These are phyloP conservation scores for Pseudonitzschia pungens DNA, from an alignment of 108 stramenopile species.

Conservation along the genomic window DNA sequence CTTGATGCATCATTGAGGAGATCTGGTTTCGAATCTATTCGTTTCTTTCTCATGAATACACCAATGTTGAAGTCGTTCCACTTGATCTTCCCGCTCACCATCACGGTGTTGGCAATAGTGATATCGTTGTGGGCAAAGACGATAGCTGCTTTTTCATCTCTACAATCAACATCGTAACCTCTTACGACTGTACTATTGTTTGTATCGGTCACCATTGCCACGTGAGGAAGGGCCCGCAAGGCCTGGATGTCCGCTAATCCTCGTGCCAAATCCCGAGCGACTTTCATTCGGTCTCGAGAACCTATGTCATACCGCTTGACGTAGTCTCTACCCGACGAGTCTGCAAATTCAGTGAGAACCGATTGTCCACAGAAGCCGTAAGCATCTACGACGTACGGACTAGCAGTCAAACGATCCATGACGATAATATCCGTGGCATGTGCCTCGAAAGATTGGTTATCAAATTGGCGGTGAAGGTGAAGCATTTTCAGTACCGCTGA, in stretches of 20 bases:
- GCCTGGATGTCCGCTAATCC: slow-evolving; percentile 66
- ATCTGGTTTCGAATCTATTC: neutral
- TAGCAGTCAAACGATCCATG: slow-evolving; percentile 69
- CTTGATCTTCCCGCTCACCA: slow-evolving; percentile 37
- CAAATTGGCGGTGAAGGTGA: slow-evolving; percentile 51
- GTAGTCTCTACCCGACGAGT: slow-evolving; percentile 31
- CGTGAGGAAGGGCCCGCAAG: slow-evolving; percentile 18
- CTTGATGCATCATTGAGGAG: neutral
- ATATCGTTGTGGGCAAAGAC: slow-evolving; percentile 58
- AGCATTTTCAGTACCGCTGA: slow-evolving; percentile 44
- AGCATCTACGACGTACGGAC: slow-evolving; percentile 52
- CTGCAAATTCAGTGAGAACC: slow-evolving; percentile 54
- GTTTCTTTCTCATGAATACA: slow-evolving; percentile 32
- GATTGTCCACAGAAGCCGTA: slow-evolving; percentile 75
- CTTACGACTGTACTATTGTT: neutral
- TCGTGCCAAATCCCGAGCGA: slow-evolving; percentile 60
- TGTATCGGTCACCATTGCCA: neutral
- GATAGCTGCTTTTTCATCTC: neutral
- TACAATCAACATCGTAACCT: neutral
- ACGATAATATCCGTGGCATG: slow-evolving; percentile 66
- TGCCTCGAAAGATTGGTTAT: slow-evolving; percentile 59
- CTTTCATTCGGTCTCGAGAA: slow-evolving; percentile 40
- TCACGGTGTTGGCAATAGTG: slow-evolving; percentile 55
- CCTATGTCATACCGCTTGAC: slow-evolving; percentile 36
- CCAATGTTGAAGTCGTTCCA: slow-evolving; percentile 81